Evolutionary conservation across 768 basidiomycete species (phyloP), one percentile per base, ranked within the genome.

Genomic region (Suillus variegatus): DNA sequence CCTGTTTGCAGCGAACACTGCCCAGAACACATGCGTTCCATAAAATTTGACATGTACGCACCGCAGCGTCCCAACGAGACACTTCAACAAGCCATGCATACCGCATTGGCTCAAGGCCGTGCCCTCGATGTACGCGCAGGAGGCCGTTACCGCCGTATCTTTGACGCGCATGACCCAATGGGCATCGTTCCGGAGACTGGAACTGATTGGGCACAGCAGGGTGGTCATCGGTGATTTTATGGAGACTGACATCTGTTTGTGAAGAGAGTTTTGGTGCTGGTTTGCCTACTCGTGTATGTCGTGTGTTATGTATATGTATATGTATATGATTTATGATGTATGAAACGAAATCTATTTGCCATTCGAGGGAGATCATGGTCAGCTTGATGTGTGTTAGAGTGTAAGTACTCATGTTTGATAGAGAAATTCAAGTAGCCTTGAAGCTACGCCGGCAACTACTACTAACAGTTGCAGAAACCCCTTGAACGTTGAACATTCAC

Each of bases 121-220:
- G 61, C 67, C 14, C 61, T 68, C 16, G 65, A 68, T 54, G 67
- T 25, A 28, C 55, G 65, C 6, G 65, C 61, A 18, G 57, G 65
- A n/a, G 61, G 51, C 38, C 32, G 22, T 12, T 65, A 62, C 35
- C 65, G 36, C 46, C 65, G 67, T 20, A 38, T 66, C 12, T 10
- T 68, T 6, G 61, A 58, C 3, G 35, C 61, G 10, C 14, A 18
- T 13, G 14, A 60, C 25, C 65, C 65, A 9, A 9, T 52, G 55
- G 65, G 65, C 9, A 46, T 65, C n/a, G 65, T 55, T 52, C 65
- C 65, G 3, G 65, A 66, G 49, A 61, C 66, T 35, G 65, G 67
- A 25, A 1, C 16, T 38, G 57, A 66, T 52, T 66, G 65, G 67
- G 46, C 38, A n/a, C 20, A 8, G 0, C 57, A 58, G 38, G 14